Conservation (phyloP, 495 filamentous ascomycete genomes). For the Recurvomyces mirabilis region DNA sequence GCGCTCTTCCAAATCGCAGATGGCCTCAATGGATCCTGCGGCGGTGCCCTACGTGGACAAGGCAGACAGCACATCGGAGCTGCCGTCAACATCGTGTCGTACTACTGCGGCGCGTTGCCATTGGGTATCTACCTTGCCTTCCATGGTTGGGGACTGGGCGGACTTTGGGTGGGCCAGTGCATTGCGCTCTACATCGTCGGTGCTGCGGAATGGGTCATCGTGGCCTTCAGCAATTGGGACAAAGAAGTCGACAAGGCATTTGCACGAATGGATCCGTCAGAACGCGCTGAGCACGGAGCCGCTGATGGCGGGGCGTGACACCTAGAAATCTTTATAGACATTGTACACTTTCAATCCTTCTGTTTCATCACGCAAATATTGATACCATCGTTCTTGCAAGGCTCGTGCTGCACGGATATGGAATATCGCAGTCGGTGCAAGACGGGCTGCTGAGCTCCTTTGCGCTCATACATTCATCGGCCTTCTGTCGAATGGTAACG, state of each 20-base stretch:
- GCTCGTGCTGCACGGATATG: too few species aligned
- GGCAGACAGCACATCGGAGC: conserved; percentile 83
- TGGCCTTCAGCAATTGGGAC: conserved; percentile 69
- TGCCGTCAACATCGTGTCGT: conserved; percentile 77
- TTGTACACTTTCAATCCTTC: too few species aligned
- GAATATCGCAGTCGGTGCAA: too few species aligned
- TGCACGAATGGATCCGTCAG: conserved; percentile 57
- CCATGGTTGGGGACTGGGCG: conserved; percentile 75
- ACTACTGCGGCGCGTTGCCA: conserved; percentile 77
- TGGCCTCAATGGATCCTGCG: conserved; percentile 63
- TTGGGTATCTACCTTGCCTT: conserved; percentile 80
- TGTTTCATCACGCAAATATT: too few species aligned
- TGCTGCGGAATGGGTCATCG: conserved; percentile 66
- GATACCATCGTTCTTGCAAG: too few species aligned
- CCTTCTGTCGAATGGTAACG: too few species aligned
- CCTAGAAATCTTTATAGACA: not conserved
- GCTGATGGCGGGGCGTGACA: not conserved
- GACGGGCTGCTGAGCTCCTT: too few species aligned
- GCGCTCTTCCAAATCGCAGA: conserved; percentile 94
- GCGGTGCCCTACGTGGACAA: conserved; percentile 73
- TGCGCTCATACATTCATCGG: too few species aligned
- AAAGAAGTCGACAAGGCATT: conserved; percentile 66
- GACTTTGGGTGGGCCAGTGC: conserved; percentile 84
- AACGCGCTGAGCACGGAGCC: conserved; percentile 34
- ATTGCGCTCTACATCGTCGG: conserved; percentile 81